Evolutionary conservation across 441 rosid genomes (phyloP).

Genomic region (Erodium texanum): DNA sequence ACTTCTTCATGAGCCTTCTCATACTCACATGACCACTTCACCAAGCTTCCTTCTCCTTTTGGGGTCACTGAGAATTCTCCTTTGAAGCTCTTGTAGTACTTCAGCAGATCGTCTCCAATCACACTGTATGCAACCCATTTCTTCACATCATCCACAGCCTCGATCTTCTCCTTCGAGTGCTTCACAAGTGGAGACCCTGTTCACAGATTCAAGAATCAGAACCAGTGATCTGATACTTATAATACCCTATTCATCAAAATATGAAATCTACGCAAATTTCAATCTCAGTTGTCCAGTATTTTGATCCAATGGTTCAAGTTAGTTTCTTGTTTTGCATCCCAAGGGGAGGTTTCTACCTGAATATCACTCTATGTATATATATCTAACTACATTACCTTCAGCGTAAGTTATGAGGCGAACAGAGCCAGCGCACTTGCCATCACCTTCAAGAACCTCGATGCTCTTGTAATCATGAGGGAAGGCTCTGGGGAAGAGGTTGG

Average conservation of each 20-base stretch:
- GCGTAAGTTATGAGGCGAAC: constrained; percentile 54
- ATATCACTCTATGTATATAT: no score
- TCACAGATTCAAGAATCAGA: neutral
- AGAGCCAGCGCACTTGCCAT: constrained; percentile 67
- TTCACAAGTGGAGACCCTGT: constrained; percentile 62
- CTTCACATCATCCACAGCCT: constrained; percentile 48
- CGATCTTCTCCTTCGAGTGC: constrained; percentile 62
- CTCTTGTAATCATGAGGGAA: constrained; percentile 70
- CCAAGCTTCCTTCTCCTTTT: constrained; percentile 51
- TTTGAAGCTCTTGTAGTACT: constrained; percentile 64
- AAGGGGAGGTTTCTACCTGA: no score
- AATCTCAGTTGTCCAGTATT: no score
- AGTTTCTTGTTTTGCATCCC: no score
- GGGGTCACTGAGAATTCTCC: constrained; percentile 40
- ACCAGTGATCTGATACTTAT: neutral
- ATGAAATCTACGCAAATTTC: no score
- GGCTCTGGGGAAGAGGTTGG: constrained; percentile 48
- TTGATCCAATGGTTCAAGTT: no score
- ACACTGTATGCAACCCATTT: constrained; percentile 44
- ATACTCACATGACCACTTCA: constrained; percentile 65
- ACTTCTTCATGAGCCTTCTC: constrained; percentile 60
- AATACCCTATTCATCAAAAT: neutral
- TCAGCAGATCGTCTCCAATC: constrained; percentile 62
- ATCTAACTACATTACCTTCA: constrained; percentile 33
- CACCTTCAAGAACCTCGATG: constrained; percentile 75